phyloP scores from a whole-genome alignment of 2,329 filamentous ascomycete species.

The Botrytis tulipae region DNA sequence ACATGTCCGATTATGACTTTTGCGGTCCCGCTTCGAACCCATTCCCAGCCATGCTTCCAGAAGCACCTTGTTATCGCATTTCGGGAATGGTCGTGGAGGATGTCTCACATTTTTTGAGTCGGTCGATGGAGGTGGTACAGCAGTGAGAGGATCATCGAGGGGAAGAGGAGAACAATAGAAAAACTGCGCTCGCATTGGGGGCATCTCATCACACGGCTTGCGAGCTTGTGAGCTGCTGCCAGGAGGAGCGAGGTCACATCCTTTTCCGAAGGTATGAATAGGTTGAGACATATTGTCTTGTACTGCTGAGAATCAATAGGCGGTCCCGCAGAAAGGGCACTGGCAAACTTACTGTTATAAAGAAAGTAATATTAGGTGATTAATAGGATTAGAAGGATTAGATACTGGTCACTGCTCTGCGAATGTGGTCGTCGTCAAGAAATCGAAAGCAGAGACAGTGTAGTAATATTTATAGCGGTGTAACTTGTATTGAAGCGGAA shows the following conservation, averaged over 20 bases:
- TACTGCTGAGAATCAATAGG: slow-evolving; percentile 3
- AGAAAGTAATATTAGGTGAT: slow-evolving; percentile 4
- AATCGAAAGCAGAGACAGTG: slow-evolving; percentile 5
- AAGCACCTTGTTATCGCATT: slow-evolving; percentile 73
- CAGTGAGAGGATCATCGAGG: slow-evolving; percentile 84
- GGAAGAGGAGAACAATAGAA: slow-evolving; percentile 82
- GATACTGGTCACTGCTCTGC: slow-evolving; percentile 27
- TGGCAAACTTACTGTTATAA: slow-evolving; percentile 12
- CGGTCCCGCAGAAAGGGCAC: neutral
- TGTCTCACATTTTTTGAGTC: slow-evolving; percentile 54
- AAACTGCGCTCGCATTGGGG: slow-evolving; percentile 68
- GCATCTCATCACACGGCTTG: slow-evolving; percentile 46
- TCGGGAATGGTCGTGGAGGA: slow-evolving; percentile 73
- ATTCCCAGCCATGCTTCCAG: slow-evolving; percentile 75
- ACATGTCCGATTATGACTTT: slow-evolving; percentile 45
- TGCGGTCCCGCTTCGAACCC: slow-evolving; percentile 47
- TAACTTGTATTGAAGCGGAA: slow-evolving; percentile 1
- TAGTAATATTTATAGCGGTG: slow-evolving; percentile 19
- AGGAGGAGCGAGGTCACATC: slow-evolving; percentile 33
- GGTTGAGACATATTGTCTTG: slow-evolving; percentile 34
- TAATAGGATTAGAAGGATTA: slow-evolving; percentile 12
- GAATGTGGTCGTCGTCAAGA: slow-evolving; percentile 20
- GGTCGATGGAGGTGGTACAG: slow-evolving; percentile 51
- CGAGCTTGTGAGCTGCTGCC: neutral
- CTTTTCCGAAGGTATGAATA: slow-evolving; percentile 38